Conservation (phyloP, 225 moss, liverwort and hornwort species). For the Bryum argenteum region DNA sequence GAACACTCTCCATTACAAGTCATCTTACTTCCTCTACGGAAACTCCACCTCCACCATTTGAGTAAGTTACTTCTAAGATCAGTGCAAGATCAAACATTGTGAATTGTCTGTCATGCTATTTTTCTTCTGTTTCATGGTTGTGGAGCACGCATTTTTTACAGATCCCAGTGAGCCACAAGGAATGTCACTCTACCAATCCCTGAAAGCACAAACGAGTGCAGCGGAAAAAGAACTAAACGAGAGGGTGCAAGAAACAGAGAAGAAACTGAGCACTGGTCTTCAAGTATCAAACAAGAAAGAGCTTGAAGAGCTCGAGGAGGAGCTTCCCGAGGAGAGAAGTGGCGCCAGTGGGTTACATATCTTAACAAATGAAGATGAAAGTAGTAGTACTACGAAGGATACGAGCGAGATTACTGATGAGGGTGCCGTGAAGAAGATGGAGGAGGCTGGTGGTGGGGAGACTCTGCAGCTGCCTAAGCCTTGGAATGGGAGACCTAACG, state of each 20-base stretch:
- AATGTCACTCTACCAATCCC: slow-evolving; percentile 31
- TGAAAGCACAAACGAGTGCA: slow-evolving; percentile 26
- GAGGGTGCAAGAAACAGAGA: slow-evolving; percentile 1
- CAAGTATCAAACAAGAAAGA: neutral
- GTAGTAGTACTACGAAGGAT: neutral
- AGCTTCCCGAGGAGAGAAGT: neutral
- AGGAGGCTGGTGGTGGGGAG: slow-evolving; percentile 28
- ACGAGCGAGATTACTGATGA: slow-evolving; percentile 51
- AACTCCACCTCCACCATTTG: too few species aligned
- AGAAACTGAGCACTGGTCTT: neutral
- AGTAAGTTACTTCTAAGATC: too few species aligned
- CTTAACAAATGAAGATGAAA: slow-evolving; percentile 23
- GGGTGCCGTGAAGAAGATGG: slow-evolving; percentile 35
- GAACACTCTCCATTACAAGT: too few species aligned
- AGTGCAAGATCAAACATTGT: too few species aligned
- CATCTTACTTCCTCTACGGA: too few species aligned
- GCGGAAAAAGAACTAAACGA: slow-evolving; percentile 28
- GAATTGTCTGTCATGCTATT: neutral
- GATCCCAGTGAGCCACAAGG: neutral
- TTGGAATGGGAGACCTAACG: slow-evolving; percentile 59
- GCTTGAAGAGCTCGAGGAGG: neutral
- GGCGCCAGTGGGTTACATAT: slow-evolving; percentile 29
- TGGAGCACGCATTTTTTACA: neutral
- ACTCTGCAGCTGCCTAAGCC: slow-evolving; percentile 55
- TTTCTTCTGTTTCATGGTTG: neutral